Evolutionary conservation across 1,284 basidiomycete genomes (phyloP).

Genomic region (Pulchroboletus neoregius): DNA sequence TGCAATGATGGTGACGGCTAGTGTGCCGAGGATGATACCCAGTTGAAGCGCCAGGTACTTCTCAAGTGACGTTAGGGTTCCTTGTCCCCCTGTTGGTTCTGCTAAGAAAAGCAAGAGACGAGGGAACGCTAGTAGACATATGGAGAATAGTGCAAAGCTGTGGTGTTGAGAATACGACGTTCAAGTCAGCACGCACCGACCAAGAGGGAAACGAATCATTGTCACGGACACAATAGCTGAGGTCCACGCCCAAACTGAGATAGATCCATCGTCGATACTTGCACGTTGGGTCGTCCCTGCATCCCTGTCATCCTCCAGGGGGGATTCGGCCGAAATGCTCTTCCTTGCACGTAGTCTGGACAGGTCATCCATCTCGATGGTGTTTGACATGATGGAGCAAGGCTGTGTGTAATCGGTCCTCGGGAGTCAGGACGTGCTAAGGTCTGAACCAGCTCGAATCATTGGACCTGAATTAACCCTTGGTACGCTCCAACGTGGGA

Average conservation of each 20-base stretch:
- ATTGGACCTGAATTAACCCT: no score
- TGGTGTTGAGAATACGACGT: constrained; percentile 1
- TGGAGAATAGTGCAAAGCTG: constrained; percentile 43
- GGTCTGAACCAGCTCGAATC: no score
- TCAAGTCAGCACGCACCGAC: constrained; percentile 3
- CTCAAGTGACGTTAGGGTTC: constrained; percentile 58
- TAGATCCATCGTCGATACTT: constrained; percentile 14
- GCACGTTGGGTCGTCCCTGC: constrained; percentile 1
- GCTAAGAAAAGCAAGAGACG: constrained; percentile 59
- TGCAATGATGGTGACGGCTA: constrained; percentile 54
- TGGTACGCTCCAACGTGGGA: no score
- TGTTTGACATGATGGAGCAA: constrained; percentile 18
- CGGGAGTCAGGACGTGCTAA: no score
- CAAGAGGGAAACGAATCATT: neutral
- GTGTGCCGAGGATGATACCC: constrained; percentile 53
- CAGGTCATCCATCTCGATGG: constrained; percentile 28
- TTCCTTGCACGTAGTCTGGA: neutral
- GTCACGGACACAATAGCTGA: constrained; percentile 40
- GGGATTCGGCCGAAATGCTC: constrained; percentile 6
- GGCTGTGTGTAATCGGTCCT: constrained; percentile 8
- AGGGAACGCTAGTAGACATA: constrained; percentile 52
- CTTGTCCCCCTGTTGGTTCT: constrained; percentile 41
- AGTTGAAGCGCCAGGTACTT: constrained; percentile 60
- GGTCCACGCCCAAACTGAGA: constrained; percentile 46
- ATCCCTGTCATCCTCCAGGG: neutral